phyloP scores from a whole-genome alignment of 495 filamentous ascomycete species.

The Podospora conica region DNA sequence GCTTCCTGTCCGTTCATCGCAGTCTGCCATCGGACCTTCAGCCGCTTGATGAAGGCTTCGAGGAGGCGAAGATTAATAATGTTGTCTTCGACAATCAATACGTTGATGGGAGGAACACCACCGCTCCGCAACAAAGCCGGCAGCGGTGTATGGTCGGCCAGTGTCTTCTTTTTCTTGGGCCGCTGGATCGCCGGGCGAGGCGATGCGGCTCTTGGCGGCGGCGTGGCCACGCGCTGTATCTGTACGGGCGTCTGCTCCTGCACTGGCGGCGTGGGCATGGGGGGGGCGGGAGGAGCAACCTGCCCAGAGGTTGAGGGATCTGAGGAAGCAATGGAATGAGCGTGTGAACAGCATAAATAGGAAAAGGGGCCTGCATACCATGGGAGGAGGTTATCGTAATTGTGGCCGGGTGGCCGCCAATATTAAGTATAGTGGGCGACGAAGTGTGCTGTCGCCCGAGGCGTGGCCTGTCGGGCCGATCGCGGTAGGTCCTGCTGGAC shows the following conservation, averaged over 20 bases:
- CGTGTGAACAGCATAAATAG: slow-evolving; percentile 38
- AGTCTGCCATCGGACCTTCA: slow-evolving; percentile 97
- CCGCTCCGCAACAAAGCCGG: slow-evolving; percentile 68
- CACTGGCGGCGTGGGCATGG: slow-evolving; percentile 53
- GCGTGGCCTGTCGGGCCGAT: slow-evolving; percentile 48
- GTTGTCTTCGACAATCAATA: slow-evolving; percentile 97
- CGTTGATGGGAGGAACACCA: slow-evolving; percentile 92
- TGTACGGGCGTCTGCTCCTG: slow-evolving; percentile 26
- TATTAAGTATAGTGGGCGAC: slow-evolving; percentile 63
- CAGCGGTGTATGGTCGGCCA: slow-evolving; percentile 41
- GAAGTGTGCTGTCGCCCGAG: slow-evolving; percentile 68
- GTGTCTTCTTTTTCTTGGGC: slow-evolving; percentile 50
- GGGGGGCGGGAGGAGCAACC: slow-evolving; percentile 40
- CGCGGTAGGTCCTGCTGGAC: slow-evolving; percentile 36
- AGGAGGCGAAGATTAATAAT: slow-evolving; percentile 90
- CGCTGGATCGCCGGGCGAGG: slow-evolving; percentile 42
- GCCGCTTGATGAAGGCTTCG: slow-evolving; percentile 91
- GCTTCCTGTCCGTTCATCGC: slow-evolving; percentile 92
- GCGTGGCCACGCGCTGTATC: slow-evolving; percentile 38
- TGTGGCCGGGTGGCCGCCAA: slow-evolving; percentile 19
- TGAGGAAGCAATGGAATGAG: slow-evolving; percentile 49
- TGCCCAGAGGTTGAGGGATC: slow-evolving; percentile 33
- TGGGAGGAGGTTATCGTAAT: slow-evolving; percentile 20
- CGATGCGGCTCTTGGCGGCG: slow-evolving; percentile 56
- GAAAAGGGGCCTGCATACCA: slow-evolving; percentile 27